A percentile compares a stretch with the other conserved stretches of the same genome.
These are phyloP conservation scores for Tricholoma furcatifolium DNA, from an alignment of 768 basidiomycete genomes.

Conservation along the genomic window DNA sequence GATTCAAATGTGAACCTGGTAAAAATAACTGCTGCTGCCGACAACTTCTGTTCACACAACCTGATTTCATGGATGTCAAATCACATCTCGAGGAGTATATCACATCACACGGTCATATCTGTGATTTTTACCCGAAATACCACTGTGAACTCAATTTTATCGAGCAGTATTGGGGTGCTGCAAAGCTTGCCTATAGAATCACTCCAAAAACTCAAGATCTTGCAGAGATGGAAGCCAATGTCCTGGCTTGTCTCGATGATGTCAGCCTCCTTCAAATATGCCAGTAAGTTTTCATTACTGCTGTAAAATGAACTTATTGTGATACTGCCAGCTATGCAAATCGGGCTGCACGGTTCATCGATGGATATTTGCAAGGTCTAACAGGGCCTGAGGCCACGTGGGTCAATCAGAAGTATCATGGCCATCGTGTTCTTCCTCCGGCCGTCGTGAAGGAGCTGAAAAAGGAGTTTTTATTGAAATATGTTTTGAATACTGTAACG, in stretches of 20 bases:
- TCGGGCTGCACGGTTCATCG: conserved; percentile 6
- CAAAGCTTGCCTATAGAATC: conserved; percentile 32
- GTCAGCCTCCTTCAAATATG: conserved; percentile 21
- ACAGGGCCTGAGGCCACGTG: not conserved
- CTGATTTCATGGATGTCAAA: conserved; percentile 20
- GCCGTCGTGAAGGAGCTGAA: too few relatives aligned
- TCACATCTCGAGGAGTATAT: conserved; percentile 25
- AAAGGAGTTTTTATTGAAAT: too few relatives aligned
- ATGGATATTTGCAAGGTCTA: conserved; percentile 9
- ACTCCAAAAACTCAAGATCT: conserved; percentile 16
- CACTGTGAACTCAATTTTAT: too few relatives aligned
- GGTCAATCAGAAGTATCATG: conserved; percentile 2
- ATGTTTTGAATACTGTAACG: too few relatives aligned
- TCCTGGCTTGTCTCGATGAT: conserved; percentile 23
- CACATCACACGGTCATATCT: conserved; percentile 21
- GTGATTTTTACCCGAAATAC: conserved; percentile 36
- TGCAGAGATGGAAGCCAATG: conserved; percentile 28
- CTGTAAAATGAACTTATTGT: not conserved
- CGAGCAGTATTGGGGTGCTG: too few relatives aligned
- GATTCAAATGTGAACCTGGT: not conserved
- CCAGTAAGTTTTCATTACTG: conserved; percentile 12
- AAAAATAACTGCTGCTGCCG: conserved; percentile 17
- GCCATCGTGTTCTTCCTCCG: conserved; percentile 9
- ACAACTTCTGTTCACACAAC: not conserved
- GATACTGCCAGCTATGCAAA: conserved; percentile 20